Conservation (phyloP, 2,329 filamentous ascomycete genomes). For the Orbilia oligospora region DNA sequence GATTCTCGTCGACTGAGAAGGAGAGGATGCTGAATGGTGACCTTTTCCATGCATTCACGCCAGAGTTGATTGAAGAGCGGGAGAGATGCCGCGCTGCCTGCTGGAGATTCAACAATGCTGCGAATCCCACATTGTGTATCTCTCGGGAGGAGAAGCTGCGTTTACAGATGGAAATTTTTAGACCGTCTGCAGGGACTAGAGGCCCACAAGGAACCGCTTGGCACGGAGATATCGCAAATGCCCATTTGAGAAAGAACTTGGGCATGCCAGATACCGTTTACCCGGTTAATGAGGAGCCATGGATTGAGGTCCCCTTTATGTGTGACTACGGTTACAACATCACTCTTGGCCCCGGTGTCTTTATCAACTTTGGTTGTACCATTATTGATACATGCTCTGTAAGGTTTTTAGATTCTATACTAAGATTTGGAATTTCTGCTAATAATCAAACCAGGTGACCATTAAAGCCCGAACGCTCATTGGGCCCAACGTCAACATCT, state of each 20-base stretch:
- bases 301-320: slow-evolving; percentile 86
- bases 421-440: neutral
- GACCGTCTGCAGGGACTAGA: slow-evolving; percentile 61
- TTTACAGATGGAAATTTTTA: slow-evolving; percentile 77
- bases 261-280: slow-evolving; percentile 55
- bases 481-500: slow-evolving; percentile 88
- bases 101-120: slow-evolving; percentile 84
- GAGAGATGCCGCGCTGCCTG: slow-evolving; percentile 85
- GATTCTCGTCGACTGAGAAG: slow-evolving; percentile 76
- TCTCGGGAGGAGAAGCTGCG: slow-evolving; percentile 78
- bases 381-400: slow-evolving; percentile 85
- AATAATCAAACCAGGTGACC: slow-evolving; percentile 63
- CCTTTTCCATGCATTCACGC: slow-evolving; percentile 83
- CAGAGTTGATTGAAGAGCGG: slow-evolving; percentile 84
- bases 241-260: slow-evolving; percentile 53
- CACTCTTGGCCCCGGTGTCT: slow-evolving; percentile 84
- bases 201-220: slow-evolving; percentile 55
- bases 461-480: slow-evolving; percentile 71
- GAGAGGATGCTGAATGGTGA: slow-evolving; percentile 89
- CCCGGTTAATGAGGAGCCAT: slow-evolving; percentile 58
- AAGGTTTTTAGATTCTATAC: slow-evolving; percentile 29
- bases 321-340: slow-evolving; percentile 98
- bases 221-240: slow-evolving; percentile 52
- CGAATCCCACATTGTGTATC: slow-evolving; percentile 80
- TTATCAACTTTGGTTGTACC: slow-evolving; percentile 85